Base-by-base conservation (phyloP, 805 yeast species). In the Lachancea lanzarotensis region DNA sequence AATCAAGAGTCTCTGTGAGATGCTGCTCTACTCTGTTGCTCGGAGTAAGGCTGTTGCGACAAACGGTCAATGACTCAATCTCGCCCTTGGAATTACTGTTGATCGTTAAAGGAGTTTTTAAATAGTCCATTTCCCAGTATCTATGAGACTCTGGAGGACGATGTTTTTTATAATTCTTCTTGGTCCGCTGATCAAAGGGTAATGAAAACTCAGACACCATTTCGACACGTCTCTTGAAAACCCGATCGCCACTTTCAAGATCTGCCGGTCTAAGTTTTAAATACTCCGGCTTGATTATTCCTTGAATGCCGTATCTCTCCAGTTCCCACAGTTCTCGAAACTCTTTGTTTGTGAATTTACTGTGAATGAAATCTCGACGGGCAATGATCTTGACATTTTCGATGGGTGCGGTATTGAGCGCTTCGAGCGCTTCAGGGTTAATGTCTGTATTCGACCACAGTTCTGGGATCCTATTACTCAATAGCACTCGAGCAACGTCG, bases 311-410 rank as follows among this genome's bases (percentile, higher is more conserved):
- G 33, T 68, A 66, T 26, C 69, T 65, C 44, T 67, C 71, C 45
- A 88, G 63, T 43, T 81, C 84, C 57, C 90, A 68, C 31, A 91
- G 67, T 59, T 93, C 98, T 58, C 97, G 74, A 19, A 91, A 73
- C 63, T 93, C 98, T 60, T 89, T 91, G 53, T 86, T 91, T 2
- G 97, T 84, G 62, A 90, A 93, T 20, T 95, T 93, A 36, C 93
- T 80, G 52, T 89, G 90, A 37, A 82, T 62, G 18, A 88, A 69
- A 2, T 96, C 97, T 58, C 97, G 74, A 54, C 98, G 75, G 1
- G 90, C 98, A 38, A 85, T 82, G 17, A 93, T 76, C 38, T 75
- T 75, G 13, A 93, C 85, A 5, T 72, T 70, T 48, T 75, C 66
- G n/a, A 93, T 81, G 0, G 63, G 69, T 40, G 84, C 78, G 6